Evolutionary conservation across 352 stramenopile species (phyloP), one percentile per base, ranked within the genome.

Genomic region (Peronospora farinosa): DNA sequence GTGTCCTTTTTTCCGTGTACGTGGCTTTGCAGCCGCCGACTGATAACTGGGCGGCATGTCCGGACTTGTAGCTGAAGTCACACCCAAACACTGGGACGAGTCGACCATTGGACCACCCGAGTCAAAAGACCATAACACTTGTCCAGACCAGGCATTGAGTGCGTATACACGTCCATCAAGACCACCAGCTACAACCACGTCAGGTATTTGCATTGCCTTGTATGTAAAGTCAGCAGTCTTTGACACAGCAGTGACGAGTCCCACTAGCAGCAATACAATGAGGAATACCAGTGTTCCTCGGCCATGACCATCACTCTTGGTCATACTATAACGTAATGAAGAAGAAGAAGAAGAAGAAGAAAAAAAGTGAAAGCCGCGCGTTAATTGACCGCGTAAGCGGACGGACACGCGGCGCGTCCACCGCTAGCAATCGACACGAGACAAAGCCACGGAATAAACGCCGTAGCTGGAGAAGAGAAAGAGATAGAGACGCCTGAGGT

Each of bases 101-200:
- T 84, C 67, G 54, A 92, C 78, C 73, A 92, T 89, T 21, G 81
- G 74, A 54, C 81, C 78, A 37, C 81, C 81, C 19, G 81, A 89
- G 62, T 92, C 78, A 39, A 92, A 89, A 21, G 71, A 84, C 77
- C 80, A 90, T 36, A 90, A 60, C 31, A 87, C 63, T 19, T 90
- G 59, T 30, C 81, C 81, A 3, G 78, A 86, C 81, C 81, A 92
- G 49, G 81, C 81, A 43, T 89, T 66, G 40, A 92, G 57, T 31
- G 78, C 81, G 50, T 81, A 87, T 47, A 92, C 74, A 35, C 76
- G 74, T 7, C 81, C 81, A 54, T 89, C 80, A 16, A 90, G 63
- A 0, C 78, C 77, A 11, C 81, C 81, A n/a, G 75, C 73, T 10
- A 92, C 63, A 2, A 92, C 51, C 37, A 92, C 55, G 27, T 88